Evolutionary conservation across 257 asterid species (phyloP).

Genomic region (Jacaranda copaia): DNA sequence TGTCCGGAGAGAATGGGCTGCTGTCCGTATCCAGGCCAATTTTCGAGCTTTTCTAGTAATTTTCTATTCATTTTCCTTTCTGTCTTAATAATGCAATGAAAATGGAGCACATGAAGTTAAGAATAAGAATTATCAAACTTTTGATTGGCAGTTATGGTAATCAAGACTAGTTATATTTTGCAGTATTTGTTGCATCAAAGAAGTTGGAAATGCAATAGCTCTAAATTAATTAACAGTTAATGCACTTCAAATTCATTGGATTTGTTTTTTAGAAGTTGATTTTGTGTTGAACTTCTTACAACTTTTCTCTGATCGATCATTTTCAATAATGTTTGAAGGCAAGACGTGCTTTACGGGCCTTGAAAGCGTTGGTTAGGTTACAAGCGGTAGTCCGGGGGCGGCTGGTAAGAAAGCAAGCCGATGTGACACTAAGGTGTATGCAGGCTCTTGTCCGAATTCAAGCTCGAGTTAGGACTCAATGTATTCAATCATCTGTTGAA

Average conservation of each 20-base stretch:
- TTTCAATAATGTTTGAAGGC: constrained; percentile 55
- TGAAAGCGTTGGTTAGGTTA: constrained; percentile 84
- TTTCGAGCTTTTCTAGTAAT: constrained; percentile 89
- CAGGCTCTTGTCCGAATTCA: constrained; percentile 88
- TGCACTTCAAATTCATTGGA: too few relatives aligned
- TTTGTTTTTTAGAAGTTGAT: not conserved
- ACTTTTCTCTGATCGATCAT: too few relatives aligned
- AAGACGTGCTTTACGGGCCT: constrained; percentile 84
- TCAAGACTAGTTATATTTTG: not conserved
- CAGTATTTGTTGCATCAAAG: not conserved
- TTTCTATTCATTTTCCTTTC: not conserved
- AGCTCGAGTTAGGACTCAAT: constrained; percentile 76
- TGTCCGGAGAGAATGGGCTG: constrained; percentile 90
- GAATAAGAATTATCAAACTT: not conserved
- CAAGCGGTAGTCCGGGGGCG: constrained; percentile 95
- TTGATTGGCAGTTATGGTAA: not conserved
- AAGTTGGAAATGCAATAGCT: not conserved
- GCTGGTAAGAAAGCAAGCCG: constrained; percentile 84
- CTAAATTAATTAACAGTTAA: not conserved
- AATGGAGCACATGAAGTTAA: not conserved
- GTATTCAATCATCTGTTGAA: constrained; percentile 47
- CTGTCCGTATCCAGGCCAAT: constrained; percentile 77
- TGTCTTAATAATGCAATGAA: not conserved
- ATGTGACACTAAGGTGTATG: constrained; percentile 84
- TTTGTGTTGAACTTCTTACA: too few relatives aligned